Evolutionary conservation across 1,139 yeast genomes (phyloP), one percentile per base, ranked within the genome.

Genomic region (Candida tropicalis): DNA sequence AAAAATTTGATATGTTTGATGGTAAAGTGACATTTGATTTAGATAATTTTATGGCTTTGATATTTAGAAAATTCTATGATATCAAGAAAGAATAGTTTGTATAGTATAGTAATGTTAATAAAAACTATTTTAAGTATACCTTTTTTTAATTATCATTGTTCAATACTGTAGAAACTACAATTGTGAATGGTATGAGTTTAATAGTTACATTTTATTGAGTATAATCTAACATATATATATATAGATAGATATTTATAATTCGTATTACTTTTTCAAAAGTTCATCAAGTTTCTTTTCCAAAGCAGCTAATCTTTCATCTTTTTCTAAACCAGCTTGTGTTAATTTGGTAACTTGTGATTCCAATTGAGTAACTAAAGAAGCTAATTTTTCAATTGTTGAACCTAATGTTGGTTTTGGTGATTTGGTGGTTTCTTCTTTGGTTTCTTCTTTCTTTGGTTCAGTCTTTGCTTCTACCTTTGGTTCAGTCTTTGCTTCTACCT

Each of bases 41-140:
- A 10, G 78, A 81, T 52, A 73, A 80, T 50, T 71, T 87, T 55
- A 72, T 84, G 29, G 81, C 81, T 12, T 79, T 87, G 51, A 81
- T 88, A 22, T 84, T 87, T 65, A 76, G 75, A 52, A 85, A 83
- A 65, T 88, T 88, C 60, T 87, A 87, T 54, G 83, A 77, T 54
- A 55, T 68, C 17, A 65, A 59, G 39, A 57, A 56, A 43, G 65
- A 64, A 1, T 55, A 41, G 12, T 29, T 8, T 15, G n/a, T 29
- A 9, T 5, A 16, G 17, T 16, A 2, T 5, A 27, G 2, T 15
- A 28, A 16, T 27, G n/a, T n/a, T n/a, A n/a, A n/a, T n/a, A n/a
- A n/a, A n/a, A n/a, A n/a, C n/a, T n/a, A n/a, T n/a, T n/a, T n/a
- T n/a, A n/a, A n/a, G n/a, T n/a, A n/a, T n/a, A n/a, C n/a, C n/a